phyloP scores from a whole-genome alignment of 2,329 filamentous ascomycete species.

The Emericellopsis cladophorae region DNA sequence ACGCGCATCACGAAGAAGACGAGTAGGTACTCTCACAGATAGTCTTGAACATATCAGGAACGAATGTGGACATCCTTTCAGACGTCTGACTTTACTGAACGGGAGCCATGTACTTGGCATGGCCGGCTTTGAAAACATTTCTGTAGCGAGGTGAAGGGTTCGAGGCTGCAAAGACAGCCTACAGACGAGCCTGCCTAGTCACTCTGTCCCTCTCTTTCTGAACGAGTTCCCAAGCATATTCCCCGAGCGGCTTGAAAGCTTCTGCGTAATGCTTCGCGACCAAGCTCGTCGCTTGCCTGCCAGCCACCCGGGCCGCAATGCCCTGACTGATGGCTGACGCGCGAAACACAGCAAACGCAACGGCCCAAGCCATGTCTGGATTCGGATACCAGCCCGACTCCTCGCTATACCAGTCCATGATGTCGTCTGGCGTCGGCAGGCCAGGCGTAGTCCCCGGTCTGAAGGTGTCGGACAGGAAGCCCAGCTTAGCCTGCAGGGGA shows the following conservation, averaged over 20 bases:
- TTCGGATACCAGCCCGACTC: slow-evolving; percentile 1
- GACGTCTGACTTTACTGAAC: too few species aligned
- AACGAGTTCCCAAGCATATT: background rate
- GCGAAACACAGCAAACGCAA: slow-evolving; percentile 1
- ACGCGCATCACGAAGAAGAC: too few species aligned
- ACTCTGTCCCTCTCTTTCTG: background rate
- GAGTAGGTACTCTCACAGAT: too few species aligned
- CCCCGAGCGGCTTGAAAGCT: background rate
- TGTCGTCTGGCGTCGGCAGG: background rate
- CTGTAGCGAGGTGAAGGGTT: too few species aligned
- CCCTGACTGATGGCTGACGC: slow-evolving; percentile 1
- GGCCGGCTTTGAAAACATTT: too few species aligned
- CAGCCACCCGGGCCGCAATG: slow-evolving; percentile 2
- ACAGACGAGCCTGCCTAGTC: too few species aligned
- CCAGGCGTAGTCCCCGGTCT: background rate
- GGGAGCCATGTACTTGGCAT: too few species aligned
- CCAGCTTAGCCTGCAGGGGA: background rate
- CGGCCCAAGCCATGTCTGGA: background rate
- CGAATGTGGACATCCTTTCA: too few species aligned
- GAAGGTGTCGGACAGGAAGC: background rate
- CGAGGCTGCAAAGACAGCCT: too few species aligned
- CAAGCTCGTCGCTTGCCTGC: slow-evolving; percentile 1
- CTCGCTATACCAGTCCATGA: slow-evolving; percentile 1
- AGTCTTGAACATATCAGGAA: too few species aligned
- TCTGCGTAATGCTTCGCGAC: slow-evolving; percentile 1